Percentiles rank a stretch among this genome's conserved stretches.
Evolutionary conservation across 2,329 filamentous ascomycete species (phyloP).

Genomic region (Xylariaceae sp.): DNA sequence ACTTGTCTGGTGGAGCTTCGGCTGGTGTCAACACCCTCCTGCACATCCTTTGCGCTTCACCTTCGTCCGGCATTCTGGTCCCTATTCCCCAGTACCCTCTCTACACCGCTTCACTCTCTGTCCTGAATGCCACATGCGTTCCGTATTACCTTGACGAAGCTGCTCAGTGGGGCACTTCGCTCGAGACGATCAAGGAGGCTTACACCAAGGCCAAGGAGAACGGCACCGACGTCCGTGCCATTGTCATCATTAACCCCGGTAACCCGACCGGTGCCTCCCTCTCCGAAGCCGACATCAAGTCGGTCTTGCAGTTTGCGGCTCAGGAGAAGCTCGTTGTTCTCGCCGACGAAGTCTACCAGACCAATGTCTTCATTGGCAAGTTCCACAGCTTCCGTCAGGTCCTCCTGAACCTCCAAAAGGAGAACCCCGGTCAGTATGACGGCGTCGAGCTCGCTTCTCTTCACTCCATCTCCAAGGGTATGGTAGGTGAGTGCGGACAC

Average conservation of each 20-base stretch:
- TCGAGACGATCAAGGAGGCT: constrained; percentile 68
- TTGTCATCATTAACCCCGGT: constrained; percentile 97
- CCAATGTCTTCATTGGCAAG: constrained; percentile 90
- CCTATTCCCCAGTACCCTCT: constrained; percentile 98
- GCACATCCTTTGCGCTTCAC: constrained; percentile 75
- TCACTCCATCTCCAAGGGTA: constrained; percentile 94
- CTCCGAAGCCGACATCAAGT: constrained; percentile 69
- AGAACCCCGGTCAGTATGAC: constrained; percentile 71
- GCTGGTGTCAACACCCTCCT: constrained; percentile 92
- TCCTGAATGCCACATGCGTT: constrained; percentile 81
- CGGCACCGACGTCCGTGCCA: constrained; percentile 81
- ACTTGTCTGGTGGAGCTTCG: constrained; percentile 86
- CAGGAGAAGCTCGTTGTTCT: constrained; percentile 83
- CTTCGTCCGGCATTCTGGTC: constrained; percentile 77
- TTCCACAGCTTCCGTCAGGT: constrained; percentile 95
- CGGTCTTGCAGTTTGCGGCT: constrained; percentile 80
- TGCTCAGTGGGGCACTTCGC: constrained; percentile 80
- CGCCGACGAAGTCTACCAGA: constrained; percentile 98
- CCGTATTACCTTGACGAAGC: constrained; percentile 91
- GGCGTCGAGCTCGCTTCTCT: constrained; percentile 82
- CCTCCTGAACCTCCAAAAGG: constrained; percentile 73
- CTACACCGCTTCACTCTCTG: constrained; percentile 85
- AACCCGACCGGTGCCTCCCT: constrained; percentile 94
- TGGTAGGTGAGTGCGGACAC: constrained; percentile 98
- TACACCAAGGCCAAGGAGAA: constrained; percentile 69